Percentiles rank a stretch among this genome's conserved stretches.
Conservation (phyloP, 2,329 filamentous ascomycete species). For the Fusarium albosuccineum region DNA sequence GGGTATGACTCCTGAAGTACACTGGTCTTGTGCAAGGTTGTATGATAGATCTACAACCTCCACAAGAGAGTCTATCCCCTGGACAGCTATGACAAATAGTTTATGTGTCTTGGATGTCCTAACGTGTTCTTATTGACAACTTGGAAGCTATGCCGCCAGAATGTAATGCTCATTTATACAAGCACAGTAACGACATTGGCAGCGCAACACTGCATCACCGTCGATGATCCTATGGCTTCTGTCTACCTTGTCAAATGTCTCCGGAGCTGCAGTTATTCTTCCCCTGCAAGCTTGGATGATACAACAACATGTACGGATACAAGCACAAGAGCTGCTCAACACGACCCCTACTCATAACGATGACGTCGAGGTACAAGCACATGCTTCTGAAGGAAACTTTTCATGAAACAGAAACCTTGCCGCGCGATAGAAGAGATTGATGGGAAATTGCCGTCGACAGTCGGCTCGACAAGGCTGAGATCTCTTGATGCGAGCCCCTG, state of each 20-base stretch:
- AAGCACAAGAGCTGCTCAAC: conserved; percentile 3
- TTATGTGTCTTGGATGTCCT: too few species aligned
- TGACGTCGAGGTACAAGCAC: conserved; percentile 21
- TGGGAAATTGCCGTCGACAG: not conserved
- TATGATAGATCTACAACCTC: too few species aligned
- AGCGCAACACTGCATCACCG: not conserved
- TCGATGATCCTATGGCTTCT: conserved; percentile 2
- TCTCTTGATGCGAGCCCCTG: conserved; percentile 19
- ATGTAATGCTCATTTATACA: not conserved
- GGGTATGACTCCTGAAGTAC: too few species aligned
- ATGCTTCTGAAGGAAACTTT: conserved; percentile 2
- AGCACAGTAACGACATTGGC: too few species aligned
- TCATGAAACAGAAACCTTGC: not conserved
- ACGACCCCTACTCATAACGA: conserved; percentile 5
- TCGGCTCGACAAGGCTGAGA: conserved; percentile 25
- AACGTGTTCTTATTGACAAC: too few species aligned
- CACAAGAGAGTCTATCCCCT: too few species aligned
- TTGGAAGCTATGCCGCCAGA: too few species aligned
- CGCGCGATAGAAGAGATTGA: not conserved
- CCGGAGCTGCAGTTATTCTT: not conserved
- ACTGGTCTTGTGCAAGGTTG: too few species aligned
- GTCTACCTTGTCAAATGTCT: not conserved
- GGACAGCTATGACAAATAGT: too few species aligned
- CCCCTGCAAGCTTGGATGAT: not conserved
- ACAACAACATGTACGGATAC: not conserved